phyloP scores from a whole-genome alignment of 768 basidiomycete species.

The Mrakia frigida region DNA sequence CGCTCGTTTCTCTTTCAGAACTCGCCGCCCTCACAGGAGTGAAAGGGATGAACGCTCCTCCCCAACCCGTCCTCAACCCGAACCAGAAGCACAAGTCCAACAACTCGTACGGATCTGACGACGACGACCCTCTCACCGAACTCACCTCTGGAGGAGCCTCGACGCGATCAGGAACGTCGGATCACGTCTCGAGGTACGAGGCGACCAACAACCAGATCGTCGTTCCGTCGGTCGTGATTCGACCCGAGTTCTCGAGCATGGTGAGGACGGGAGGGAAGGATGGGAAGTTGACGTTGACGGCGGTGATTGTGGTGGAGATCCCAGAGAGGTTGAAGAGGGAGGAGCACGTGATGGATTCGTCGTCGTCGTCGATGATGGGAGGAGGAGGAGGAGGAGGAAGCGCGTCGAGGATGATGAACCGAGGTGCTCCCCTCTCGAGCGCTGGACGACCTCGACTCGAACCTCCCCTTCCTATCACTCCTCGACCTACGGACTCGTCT shows the following conservation, averaged over 20 bases:
- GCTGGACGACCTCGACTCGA: constrained; percentile 18
- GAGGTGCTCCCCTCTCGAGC: neutral
- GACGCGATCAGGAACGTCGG: constrained; percentile 47
- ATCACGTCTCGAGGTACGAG: constrained; percentile 46
- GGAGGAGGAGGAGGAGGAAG: neutral
- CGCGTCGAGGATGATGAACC: neutral
- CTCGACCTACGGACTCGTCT: constrained; percentile 53
- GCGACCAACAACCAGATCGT: constrained; percentile 58
- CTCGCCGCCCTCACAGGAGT: constrained; percentile 89
- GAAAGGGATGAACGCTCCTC: constrained; percentile 49
- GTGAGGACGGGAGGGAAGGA: constrained; percentile 57
- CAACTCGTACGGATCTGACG: constrained; percentile 31
- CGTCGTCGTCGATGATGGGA: neutral
- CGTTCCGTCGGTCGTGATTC: constrained; percentile 86
- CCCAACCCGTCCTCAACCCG: constrained; percentile 53
- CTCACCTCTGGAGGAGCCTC: constrained; percentile 49
- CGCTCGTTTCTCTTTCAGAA: constrained; percentile 52
- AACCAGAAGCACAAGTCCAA: constrained; percentile 33
- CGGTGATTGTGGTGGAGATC: constrained; percentile 87
- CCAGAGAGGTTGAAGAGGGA: constrained; percentile 45
- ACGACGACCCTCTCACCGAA: constrained; percentile 45
- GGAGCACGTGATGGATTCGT: neutral
- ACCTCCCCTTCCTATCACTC: constrained; percentile 47
- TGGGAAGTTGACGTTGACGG: constrained; percentile 79
- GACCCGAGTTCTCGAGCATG: constrained; percentile 82